Evolutionary conservation across 2,329 filamentous ascomycete species (phyloP).

Genomic region (Aspergillus tamarii): DNA sequence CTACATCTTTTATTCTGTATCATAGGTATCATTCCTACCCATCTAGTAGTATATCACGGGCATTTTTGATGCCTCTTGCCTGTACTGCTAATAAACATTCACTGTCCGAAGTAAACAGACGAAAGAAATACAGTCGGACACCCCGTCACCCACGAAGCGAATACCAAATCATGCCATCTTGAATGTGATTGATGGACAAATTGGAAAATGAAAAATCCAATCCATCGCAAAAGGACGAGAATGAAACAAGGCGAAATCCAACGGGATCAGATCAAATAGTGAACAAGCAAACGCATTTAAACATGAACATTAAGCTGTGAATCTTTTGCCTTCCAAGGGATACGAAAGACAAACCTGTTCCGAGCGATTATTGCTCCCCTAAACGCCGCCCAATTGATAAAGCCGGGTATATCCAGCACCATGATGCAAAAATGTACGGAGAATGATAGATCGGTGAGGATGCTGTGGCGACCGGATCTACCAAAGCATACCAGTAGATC

Average conservation of each 20-base stretch:
- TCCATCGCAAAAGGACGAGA: slow-evolving; percentile 1
- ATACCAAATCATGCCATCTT: slow-evolving; percentile 4
- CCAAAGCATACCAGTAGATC: slow-evolving; percentile 14
- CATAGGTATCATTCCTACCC: slow-evolving; percentile 6
- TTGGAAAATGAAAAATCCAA: not conserved
- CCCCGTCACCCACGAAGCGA: not conserved
- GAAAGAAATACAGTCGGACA: slow-evolving; percentile 5
- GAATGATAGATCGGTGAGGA: slow-evolving; percentile 28
- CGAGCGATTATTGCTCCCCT: slow-evolving; percentile 18
- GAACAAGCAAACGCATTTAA: slow-evolving; percentile 2
- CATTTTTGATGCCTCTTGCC: slow-evolving; percentile 1
- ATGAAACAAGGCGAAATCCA: not conserved
- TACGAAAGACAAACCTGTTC: slow-evolving; percentile 10
- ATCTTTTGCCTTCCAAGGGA: slow-evolving; percentile 4
- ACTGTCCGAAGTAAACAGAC: slow-evolving; percentile 1
- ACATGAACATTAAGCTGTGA: slow-evolving; percentile 5
- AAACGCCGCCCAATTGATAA: slow-evolving; percentile 46
- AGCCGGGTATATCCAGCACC: slow-evolving; percentile 55
- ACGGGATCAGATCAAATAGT: slow-evolving; percentile 2
- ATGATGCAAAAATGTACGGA: slow-evolving; percentile 49
- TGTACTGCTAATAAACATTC: slow-evolving; percentile 7
- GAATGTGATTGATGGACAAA: not conserved
- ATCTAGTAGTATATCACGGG: slow-evolving; percentile 6
- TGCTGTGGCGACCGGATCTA: slow-evolving; percentile 16
- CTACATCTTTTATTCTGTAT: not conserved